Base-by-base conservation (phyloP, 345 rosid species). In the Populus deltoides region DNA sequence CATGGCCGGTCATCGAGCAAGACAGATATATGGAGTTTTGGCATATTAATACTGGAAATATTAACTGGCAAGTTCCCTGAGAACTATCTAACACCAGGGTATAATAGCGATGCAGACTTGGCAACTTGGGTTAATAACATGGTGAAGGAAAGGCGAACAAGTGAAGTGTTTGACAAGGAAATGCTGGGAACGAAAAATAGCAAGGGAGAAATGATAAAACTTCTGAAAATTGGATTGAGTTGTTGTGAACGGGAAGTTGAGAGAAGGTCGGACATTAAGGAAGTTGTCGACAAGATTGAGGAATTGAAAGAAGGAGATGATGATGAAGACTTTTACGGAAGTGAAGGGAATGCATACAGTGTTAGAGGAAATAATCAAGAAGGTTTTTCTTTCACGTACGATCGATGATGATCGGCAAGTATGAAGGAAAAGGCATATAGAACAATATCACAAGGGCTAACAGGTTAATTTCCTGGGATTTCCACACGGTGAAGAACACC, bases 21-120 rank as follows among this genome's bases (percentile, higher is more conserved):
- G 78, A 84, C 94, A 1, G 94, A 92, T 24, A 87, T 92, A 18
- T 92, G 92, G 92, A 78, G 91, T 82, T 82, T 92, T 0, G 97
- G 94, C 15, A 89, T 92, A 7, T 65, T 92, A 51, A 88, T 92
- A 45, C 66, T 92, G 74, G 97, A 92, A 84, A 71, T 89, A 36
- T 27, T 92, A 25, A 90, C 93, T 0, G 94, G 97, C 0, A 90
- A 75, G 79, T 88, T 87, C 47, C 97, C 97, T 0, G 93, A 90
- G 79, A 92, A 92, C 79, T 91, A 88, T 61, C 83, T 92, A 11
- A 81, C 82, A 2, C 78, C 75, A 71, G 81, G 85, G 15, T 90
- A 88, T 62, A 82, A 88, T 67, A 77, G 86, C 1, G 77, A 72
- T 13, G 81, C 84, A 68, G 86, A 88, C 76, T 78, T 92, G 2